A percentile compares a stretch with the other conserved stretches of the same genome.
phyloP scores from a whole-genome alignment of 768 basidiomycete genomes.

The Amanita exitialis region DNA sequence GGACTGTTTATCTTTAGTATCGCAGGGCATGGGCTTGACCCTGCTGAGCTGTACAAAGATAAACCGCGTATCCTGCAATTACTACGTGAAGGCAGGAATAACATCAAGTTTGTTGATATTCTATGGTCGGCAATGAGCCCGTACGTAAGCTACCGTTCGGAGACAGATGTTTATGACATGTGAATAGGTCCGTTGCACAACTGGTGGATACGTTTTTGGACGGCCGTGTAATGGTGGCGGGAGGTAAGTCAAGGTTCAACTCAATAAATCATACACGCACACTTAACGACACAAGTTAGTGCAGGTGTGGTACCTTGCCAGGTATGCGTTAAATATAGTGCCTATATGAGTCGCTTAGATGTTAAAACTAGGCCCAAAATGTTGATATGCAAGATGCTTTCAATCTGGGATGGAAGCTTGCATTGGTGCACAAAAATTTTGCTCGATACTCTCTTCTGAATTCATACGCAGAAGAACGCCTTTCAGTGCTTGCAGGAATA shows the following conservation, averaged over 20 bases:
- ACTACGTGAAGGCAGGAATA: constrained; percentile 7
- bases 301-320: neutral
- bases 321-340: neutral
- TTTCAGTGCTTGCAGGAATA: constrained; percentile 36
- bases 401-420: constrained; percentile 37
- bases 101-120: constrained; percentile 20
- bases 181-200: constrained; percentile 32
- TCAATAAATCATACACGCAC: neutral
- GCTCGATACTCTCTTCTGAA: constrained; percentile 25
- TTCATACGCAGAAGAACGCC: constrained; percentile 32
- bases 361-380: constrained; percentile 21
- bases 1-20: neutral
- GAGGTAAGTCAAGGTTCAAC: constrained; percentile 22
- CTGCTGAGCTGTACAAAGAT: neutral
- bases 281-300: neutral
- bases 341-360: neutral
- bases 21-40: neutral
- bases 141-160: neutral
- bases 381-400: constrained; percentile 27
- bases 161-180: neutral
- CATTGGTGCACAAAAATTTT: constrained; percentile 27
- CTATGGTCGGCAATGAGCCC: constrained; percentile 14
- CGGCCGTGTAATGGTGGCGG: constrained; percentile 37
- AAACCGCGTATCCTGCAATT: neutral
- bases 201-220: constrained; percentile 31